Evolutionary conservation across 768 basidiomycete genomes (phyloP).

Genomic region (Amanita polypyramis): DNA sequence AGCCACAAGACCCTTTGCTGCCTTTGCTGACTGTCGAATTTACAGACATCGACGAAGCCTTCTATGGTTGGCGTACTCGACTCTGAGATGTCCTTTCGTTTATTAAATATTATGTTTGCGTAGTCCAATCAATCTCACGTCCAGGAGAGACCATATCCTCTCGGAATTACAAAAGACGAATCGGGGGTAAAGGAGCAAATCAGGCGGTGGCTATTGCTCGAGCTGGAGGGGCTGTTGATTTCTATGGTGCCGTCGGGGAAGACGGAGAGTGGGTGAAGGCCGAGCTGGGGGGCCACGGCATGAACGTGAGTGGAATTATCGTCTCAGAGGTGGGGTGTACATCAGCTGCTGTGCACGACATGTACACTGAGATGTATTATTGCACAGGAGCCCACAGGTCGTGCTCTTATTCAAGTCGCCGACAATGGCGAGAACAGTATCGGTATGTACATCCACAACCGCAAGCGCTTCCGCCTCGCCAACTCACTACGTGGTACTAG

Average conservation of each 20-base stretch:
- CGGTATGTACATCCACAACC: constrained; percentile 24
- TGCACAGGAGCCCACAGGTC: constrained; percentile 38
- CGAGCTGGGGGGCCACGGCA: constrained; percentile 26
- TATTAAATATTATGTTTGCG: background rate
- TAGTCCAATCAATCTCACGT: constrained; percentile 41
- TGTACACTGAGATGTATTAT: background rate
- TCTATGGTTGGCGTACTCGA: constrained; percentile 29
- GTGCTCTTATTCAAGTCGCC: constrained; percentile 52
- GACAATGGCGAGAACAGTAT: constrained; percentile 53
- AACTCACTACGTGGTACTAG: constrained; percentile 18
- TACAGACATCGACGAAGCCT: constrained; percentile 48
- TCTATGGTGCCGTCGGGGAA: constrained; percentile 43
- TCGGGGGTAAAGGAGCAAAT: constrained; percentile 57
- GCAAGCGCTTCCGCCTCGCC: background rate
- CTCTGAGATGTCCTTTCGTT: background rate
- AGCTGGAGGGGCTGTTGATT: constrained; percentile 36
- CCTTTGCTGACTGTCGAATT: background rate
- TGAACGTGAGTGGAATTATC: constrained; percentile 28
- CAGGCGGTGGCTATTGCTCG: constrained; percentile 48
- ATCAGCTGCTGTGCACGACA: background rate
- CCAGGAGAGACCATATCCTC: constrained; percentile 57
- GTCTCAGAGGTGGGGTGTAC: constrained; percentile 26
- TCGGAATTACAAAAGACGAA: constrained; percentile 31
- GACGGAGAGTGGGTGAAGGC: constrained; percentile 42
- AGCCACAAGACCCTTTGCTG: too few relatives aligned